phyloP scores from a whole-genome alignment of 73 alveolate species.

The Paramecium primaurelia region DNA sequence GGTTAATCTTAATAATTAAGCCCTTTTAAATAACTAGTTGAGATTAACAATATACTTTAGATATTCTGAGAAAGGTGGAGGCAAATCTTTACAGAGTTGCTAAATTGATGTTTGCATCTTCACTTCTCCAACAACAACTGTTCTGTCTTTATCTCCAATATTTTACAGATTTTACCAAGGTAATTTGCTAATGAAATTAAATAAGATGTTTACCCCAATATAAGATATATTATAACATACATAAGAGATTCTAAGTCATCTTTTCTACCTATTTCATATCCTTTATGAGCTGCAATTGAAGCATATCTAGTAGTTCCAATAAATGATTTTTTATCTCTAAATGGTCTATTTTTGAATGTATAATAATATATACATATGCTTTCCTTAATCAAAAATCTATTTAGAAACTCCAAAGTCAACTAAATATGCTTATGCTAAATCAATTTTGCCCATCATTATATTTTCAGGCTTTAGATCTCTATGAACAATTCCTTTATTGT shows the following conservation, averaged over 20 bases:
- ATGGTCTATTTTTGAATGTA: neutral
- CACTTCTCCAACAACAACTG: constrained; percentile 37
- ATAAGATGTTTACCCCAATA: constrained; percentile 81
- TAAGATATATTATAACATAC: constrained; percentile 69
- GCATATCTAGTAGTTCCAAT: constrained; percentile 80
- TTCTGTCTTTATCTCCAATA: constrained; percentile 53
- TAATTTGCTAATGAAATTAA: constrained; percentile 83
- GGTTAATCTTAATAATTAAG: neutral
- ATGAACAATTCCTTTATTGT: constrained; percentile 68
- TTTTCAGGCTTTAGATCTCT: constrained; percentile 82
- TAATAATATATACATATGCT: neutral
- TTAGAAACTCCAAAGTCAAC: constrained; percentile 58
- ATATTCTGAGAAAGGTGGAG: neutral
- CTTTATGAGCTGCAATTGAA: constrained; percentile 75
- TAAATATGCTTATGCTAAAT: neutral
- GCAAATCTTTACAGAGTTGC: constrained; percentile 16
- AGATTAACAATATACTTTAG: neutral
- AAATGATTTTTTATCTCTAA: constrained; percentile 6
- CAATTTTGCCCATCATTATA: constrained; percentile 49
- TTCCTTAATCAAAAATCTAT: neutral
- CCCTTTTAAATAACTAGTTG: constrained; percentile 7
- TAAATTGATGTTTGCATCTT: neutral
- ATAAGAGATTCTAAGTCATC: constrained; percentile 74
- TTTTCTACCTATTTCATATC: constrained; percentile 72
- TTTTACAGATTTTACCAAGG: constrained; percentile 64